Evolutionary conservation across 176 grass and related monocot genomes (phyloP), one percentile per base, ranked within the genome.

Genomic region (Oryza rufipogon): DNA sequence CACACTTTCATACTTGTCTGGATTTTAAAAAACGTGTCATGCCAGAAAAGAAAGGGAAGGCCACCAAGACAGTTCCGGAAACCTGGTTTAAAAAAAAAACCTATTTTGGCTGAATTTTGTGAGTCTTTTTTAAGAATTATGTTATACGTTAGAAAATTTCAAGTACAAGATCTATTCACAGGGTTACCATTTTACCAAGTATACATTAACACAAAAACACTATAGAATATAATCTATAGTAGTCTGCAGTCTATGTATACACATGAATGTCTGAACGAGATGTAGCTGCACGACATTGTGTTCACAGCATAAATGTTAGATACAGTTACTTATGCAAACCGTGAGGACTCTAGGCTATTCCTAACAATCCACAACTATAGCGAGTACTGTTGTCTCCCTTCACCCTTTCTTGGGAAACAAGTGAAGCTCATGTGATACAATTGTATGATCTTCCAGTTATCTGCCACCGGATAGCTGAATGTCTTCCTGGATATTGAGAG

Each of bases 301-400:
- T 80, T 85, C 13, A 85, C 26, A 76, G 6, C 77, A 66, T 71
- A 36, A 46, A 51, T 9, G 60, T 64, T 51, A 83, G 19, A 44
- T 78, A 49, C 68, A 73, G 26, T 77, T 78, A 44, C 66, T 76
- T 60, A 44, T 45, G 58, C 48, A 81, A 81, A 76, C 65, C 66
- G 36, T 45, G 3, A 42, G 44, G 65, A 41, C 66, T 56, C 64
- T 85, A 66, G 15, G 77, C 6, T 80, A 80, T 75, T 85, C 49
- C 49, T 76, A 48, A 70, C 70, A 85, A 45, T 48, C 23, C 54
- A 66, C 45, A 77, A 41, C 36, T 71, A 7, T 12, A 14, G 0
- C 38, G 13, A 0, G 7, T 22, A 66, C n/a, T 77, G 67, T 46
- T 82, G 36, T 86, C 81, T 86, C 30, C 13, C 71, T 77, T 54